A percentile compares a stretch with the other conserved stretches of the same genome.
These are phyloP conservation scores for Wallacemonas collosoma DNA, from an alignment of 208 protist species.

Conservation along the genomic window DNA sequence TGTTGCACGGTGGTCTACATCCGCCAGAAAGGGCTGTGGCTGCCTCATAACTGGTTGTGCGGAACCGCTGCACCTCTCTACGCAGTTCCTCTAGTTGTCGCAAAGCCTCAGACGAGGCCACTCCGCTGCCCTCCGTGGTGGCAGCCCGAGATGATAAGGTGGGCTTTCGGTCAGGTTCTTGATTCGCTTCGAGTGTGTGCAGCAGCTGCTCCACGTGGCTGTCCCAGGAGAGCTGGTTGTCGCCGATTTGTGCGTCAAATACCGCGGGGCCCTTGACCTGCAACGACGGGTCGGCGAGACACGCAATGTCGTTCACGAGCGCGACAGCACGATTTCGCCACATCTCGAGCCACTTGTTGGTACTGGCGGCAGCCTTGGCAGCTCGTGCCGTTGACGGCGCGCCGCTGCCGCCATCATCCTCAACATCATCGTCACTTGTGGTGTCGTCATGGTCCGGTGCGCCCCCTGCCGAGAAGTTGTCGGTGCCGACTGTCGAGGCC, in stretches of 20 bases:
- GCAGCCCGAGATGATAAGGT: conserved; percentile 5
- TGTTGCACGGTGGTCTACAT: conserved; percentile 11
- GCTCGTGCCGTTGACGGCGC: background rate
- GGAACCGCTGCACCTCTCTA: conserved; percentile 42
- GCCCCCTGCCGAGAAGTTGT: conserved; percentile 11
- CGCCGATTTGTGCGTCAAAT: conserved; percentile 19
- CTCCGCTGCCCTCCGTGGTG: background rate
- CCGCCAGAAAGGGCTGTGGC: conserved; percentile 19
- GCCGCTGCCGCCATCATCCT: background rate
- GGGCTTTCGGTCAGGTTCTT: conserved; percentile 26
- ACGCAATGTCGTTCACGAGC: conserved; percentile 55
- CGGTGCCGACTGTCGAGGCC: background rate
- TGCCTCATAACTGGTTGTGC: conserved; percentile 20
- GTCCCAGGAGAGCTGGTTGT: conserved; percentile 31
- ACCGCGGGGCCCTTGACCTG: conserved; percentile 28
- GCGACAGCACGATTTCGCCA: conserved; percentile 60
- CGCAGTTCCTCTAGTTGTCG: conserved; percentile 17
- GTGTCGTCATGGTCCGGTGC: conserved; percentile 62
- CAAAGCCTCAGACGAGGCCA: background rate
- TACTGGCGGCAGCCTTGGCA: conserved; percentile 16
- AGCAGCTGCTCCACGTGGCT: conserved; percentile 31
- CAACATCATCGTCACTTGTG: conserved; percentile 54
- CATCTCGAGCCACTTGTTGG: conserved; percentile 27
- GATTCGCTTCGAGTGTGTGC: conserved; percentile 23
- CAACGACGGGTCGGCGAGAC: conserved; percentile 38